Percentiles rank a stretch among this genome's conserved stretches.
Evolutionary conservation across 495 filamentous ascomycete species (phyloP).

Genomic region (Penicillium odoratum): DNA sequence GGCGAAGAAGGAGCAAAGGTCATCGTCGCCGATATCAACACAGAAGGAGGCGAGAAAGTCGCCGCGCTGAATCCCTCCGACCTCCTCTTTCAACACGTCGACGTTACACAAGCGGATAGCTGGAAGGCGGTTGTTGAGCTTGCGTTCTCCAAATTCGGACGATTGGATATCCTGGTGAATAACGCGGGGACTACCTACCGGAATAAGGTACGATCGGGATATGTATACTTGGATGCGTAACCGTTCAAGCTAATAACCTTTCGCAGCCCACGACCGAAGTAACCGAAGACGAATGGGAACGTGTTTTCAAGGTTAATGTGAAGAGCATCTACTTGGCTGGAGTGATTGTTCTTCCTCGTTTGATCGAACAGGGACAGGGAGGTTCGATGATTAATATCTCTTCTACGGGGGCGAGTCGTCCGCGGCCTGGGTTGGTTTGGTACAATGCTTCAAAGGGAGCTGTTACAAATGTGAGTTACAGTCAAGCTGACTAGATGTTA

Average conservation of each 20-base stretch:
- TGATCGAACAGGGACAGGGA: conserved; percentile 57
- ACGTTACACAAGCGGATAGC: conserved; percentile 51
- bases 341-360: conserved; percentile 52
- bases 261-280: conserved; percentile 57
- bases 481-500: too few relatives aligned
- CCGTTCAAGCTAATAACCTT: too few relatives aligned
- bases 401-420: conserved; percentile 61
- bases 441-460: conserved; percentile 71
- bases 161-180: conserved; percentile 62
- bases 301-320: conserved; percentile 64
- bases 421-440: conserved; percentile 67
- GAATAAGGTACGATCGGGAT: conserved; percentile 52
- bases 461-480: conserved; percentile 55
- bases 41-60: conserved; percentile 48
- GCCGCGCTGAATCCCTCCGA: conserved; percentile 39
- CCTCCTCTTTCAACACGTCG: conserved; percentile 47
- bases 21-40: conserved; percentile 60
- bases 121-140: conserved; percentile 50
- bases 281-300: conserved; percentile 66
- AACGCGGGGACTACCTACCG: conserved; percentile 71
- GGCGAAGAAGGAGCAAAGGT: conserved; percentile 59
- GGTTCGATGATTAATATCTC: conserved; percentile 68
- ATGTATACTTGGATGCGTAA: background rate
- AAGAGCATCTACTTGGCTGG: conserved; percentile 61
- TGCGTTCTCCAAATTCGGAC: conserved; percentile 49